Evolutionary conservation across 2,329 filamentous ascomycete species (phyloP).

Genomic region (Byssoonygena ceratinophila): DNA sequence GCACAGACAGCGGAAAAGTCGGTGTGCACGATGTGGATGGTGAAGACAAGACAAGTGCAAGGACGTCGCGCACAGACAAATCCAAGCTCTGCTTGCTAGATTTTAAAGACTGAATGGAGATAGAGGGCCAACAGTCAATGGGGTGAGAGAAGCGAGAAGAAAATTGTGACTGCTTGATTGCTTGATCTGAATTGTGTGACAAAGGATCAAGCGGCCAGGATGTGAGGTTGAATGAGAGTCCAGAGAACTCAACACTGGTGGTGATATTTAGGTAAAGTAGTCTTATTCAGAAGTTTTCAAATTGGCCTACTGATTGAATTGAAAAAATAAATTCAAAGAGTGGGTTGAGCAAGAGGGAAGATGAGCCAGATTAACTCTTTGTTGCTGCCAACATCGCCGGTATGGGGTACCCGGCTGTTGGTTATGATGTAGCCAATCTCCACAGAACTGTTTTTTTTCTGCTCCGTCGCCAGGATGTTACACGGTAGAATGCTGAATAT

Average conservation of each 20-base stretch:
- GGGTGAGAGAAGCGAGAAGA: too few relatives aligned
- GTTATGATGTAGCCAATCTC: conserved; percentile 1
- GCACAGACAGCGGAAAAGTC: neutral
- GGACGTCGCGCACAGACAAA: neutral
- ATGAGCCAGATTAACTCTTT: neutral
- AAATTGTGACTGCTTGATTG: too few relatives aligned
- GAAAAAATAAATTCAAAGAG: neutral
- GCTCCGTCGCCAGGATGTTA: neutral
- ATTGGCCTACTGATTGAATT: too few relatives aligned
- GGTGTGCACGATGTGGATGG: neutral
- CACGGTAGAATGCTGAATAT: neutral
- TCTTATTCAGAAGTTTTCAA: too few relatives aligned
- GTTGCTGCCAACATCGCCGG: neutral
- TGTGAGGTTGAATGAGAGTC: neutral
- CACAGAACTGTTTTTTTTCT: neutral
- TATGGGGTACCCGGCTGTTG: neutral
- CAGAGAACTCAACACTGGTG: too few relatives aligned
- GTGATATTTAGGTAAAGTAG: too few relatives aligned
- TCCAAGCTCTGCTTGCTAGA: neutral
- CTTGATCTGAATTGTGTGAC: neutral
- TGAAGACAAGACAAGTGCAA: too few relatives aligned
- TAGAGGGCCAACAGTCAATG: too few relatives aligned
- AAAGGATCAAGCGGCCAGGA: neutral
- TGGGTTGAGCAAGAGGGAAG: neutral
- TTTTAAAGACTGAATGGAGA: too few relatives aligned